Evolutionary conservation across 345 rosid species (phyloP).

Genomic region (Mangifera indica): DNA sequence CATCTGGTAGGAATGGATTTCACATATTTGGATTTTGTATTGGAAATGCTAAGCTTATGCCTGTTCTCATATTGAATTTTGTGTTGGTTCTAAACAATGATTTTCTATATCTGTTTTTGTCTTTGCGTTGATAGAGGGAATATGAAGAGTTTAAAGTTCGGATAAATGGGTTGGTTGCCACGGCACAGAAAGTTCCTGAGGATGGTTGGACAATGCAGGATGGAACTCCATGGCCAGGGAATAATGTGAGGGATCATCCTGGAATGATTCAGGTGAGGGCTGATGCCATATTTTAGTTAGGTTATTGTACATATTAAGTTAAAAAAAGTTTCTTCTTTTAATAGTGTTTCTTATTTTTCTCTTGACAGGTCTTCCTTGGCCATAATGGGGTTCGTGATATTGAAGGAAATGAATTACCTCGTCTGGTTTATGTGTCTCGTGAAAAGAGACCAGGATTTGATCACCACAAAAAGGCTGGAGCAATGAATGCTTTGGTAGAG

Average conservation of each 20-base stretch:
- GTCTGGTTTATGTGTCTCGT: constrained; percentile 80
- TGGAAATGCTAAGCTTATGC: background rate
- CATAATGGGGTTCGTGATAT: constrained; percentile 66
- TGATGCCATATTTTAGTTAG: background rate
- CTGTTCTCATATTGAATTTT: background rate
- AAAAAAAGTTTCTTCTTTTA: background rate
- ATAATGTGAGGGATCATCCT: constrained; percentile 86
- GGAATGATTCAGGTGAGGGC: constrained; percentile 86
- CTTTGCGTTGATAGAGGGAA: constrained; percentile 53
- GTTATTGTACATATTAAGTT: background rate
- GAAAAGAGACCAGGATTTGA: constrained; percentile 95
- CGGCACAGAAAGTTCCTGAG: constrained; percentile 88
- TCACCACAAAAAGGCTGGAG: constrained; percentile 95
- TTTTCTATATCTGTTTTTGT: background rate
- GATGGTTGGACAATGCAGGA: constrained; percentile 99
- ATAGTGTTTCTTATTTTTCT: constrained; percentile 10
- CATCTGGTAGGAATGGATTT: background rate
- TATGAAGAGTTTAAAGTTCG: constrained; percentile 83
- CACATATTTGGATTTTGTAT: background rate
- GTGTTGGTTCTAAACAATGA: constrained; percentile 15
- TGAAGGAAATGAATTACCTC: constrained; percentile 77
- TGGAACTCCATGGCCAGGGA: constrained; percentile 94
- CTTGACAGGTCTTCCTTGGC: constrained; percentile 76
- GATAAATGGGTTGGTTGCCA: constrained; percentile 74
- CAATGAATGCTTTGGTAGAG: constrained; percentile 83